Evolutionary conservation across 2,329 filamentous ascomycete genomes (phyloP).

Genomic region (Diaporthe vexans): DNA sequence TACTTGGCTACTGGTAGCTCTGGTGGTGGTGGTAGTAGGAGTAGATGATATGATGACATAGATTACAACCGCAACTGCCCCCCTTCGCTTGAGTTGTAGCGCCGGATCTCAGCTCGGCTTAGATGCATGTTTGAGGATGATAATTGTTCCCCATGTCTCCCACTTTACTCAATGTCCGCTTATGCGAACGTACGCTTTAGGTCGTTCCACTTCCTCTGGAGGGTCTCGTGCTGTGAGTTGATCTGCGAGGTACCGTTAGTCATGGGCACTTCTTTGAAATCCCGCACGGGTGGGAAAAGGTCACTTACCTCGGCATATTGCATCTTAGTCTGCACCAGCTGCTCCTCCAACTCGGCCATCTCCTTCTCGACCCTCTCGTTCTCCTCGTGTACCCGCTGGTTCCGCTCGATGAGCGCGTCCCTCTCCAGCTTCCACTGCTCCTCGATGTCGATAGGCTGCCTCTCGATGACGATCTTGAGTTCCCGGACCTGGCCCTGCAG

Average conservation of each 20-base stretch:
- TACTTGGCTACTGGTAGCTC: conserved; percentile 10
- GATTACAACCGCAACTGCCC: conserved; percentile 15
- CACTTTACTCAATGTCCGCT: not conserved
- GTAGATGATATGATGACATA: conserved; percentile 19
- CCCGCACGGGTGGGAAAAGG: not conserved
- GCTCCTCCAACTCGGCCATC: conserved; percentile 90
- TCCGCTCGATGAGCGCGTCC: conserved; percentile 91
- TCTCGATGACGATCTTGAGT: conserved; percentile 87
- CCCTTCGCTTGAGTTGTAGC: conserved; percentile 6
- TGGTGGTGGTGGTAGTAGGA: not conserved
- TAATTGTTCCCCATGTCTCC: not conserved
- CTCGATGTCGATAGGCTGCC: conserved; percentile 91
- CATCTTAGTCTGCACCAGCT: conserved; percentile 95
- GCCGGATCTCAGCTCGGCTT: conserved; percentile 16
- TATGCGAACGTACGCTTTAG: conserved; percentile 69
- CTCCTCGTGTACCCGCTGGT: conserved; percentile 93
- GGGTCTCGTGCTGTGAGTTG: conserved; percentile 77
- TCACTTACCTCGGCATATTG: conserved; percentile 88
- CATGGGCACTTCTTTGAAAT: not conserved
- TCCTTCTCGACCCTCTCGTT: conserved; percentile 91
- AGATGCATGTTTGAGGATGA: not conserved
- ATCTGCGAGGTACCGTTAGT: conserved; percentile 63
- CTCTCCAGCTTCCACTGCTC: conserved; percentile 85
- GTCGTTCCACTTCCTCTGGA: conserved; percentile 84
- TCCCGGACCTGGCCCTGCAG: conserved; percentile 88